Conservation (phyloP, 768 basidiomycete species). For the Tremella yokohamensis region DNA sequence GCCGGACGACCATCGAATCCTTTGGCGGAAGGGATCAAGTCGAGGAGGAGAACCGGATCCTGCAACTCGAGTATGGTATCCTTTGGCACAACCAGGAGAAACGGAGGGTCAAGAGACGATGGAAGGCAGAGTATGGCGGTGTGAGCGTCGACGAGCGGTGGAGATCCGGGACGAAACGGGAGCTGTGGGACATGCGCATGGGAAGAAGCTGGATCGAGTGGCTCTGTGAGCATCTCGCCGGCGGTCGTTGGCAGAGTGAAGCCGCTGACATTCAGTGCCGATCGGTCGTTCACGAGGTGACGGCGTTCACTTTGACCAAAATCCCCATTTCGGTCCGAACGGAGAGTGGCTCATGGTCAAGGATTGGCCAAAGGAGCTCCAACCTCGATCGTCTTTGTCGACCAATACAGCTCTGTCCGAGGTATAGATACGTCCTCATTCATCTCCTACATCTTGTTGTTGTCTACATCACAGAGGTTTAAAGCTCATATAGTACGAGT, state of each 20-base stretch:
- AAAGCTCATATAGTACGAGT: no score
- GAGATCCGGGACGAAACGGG: slow-evolving; percentile 65
- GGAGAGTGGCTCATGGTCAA: slow-evolving; percentile 46
- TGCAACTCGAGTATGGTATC: slow-evolving; percentile 59
- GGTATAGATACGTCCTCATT: no score
- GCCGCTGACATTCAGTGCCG: slow-evolving; percentile 36
- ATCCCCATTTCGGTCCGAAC: slow-evolving; percentile 48
- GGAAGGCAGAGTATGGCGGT: slow-evolving; percentile 79
- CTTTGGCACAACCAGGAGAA: slow-evolving; percentile 54
- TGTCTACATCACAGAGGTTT: no score
- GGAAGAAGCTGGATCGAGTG: slow-evolving; percentile 65
- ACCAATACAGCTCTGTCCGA: no score
- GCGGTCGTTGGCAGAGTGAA: slow-evolving; percentile 4
- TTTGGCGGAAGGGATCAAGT: slow-evolving; percentile 60
- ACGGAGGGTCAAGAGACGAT: slow-evolving; percentile 52
- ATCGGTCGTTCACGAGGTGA: slow-evolving; percentile 46
- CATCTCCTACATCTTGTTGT: no score
- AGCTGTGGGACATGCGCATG: slow-evolving; percentile 80
- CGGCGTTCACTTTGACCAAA: slow-evolving; percentile 42
- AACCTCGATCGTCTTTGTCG: neutral
- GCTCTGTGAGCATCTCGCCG: slow-evolving; percentile 62
- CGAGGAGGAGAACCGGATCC: slow-evolving; percentile 60
- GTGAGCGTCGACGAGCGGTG: slow-evolving; percentile 74
- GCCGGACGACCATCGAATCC: slow-evolving; percentile 79
- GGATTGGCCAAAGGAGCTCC: slow-evolving; percentile 44